Evolutionary conservation across 2,329 filamentous ascomycete genomes (phyloP).

Genomic region (Microsporum ferrugineum): DNA sequence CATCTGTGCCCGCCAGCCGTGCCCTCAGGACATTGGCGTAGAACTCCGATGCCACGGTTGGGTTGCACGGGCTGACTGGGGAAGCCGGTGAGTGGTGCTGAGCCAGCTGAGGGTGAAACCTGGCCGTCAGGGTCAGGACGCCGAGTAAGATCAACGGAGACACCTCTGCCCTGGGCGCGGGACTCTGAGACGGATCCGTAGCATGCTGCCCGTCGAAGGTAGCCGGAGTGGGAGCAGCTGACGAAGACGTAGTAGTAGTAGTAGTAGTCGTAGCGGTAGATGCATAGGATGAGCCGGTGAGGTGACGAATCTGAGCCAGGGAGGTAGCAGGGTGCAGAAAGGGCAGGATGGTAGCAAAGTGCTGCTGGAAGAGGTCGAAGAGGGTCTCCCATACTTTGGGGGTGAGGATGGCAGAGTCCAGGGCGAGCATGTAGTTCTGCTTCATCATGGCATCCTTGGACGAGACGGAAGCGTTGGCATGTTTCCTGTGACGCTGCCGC

Average conservation of each 20-base stretch:
- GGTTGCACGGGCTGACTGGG: slow-evolving; percentile 35
- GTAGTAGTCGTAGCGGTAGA: slow-evolving; percentile 2
- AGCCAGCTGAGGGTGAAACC: slow-evolving; percentile 42
- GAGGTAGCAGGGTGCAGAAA: slow-evolving; percentile 48
- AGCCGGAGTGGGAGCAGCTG: background rate
- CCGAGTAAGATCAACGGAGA: slow-evolving; percentile 43
- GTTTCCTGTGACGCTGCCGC: slow-evolving; percentile 29
- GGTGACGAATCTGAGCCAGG: slow-evolving; percentile 37
- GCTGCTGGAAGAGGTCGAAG: slow-evolving; percentile 48
- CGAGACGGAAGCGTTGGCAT: slow-evolving; percentile 20
- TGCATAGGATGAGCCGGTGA: slow-evolving; percentile 15
- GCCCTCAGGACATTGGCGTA: slow-evolving; percentile 44
- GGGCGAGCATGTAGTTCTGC: slow-evolving; percentile 30
- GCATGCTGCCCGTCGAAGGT: background rate
- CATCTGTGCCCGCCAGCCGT: slow-evolving; percentile 35
- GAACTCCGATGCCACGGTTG: slow-evolving; percentile 42
- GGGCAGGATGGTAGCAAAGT: slow-evolving; percentile 46
- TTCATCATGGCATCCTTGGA: slow-evolving; percentile 21
- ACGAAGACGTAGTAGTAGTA: slow-evolving; percentile 3
- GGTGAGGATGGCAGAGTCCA: slow-evolving; percentile 42
- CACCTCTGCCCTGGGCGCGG: slow-evolving; percentile 25
- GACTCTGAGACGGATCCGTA: slow-evolving; percentile 17
- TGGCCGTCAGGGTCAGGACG: slow-evolving; percentile 45
- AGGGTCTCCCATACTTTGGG: slow-evolving; percentile 46
- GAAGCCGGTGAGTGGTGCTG: slow-evolving; percentile 40